These are phyloP conservation scores for Coffea canephora DNA, from an alignment of 257 asterid genomes.

Conservation along the genomic window DNA sequence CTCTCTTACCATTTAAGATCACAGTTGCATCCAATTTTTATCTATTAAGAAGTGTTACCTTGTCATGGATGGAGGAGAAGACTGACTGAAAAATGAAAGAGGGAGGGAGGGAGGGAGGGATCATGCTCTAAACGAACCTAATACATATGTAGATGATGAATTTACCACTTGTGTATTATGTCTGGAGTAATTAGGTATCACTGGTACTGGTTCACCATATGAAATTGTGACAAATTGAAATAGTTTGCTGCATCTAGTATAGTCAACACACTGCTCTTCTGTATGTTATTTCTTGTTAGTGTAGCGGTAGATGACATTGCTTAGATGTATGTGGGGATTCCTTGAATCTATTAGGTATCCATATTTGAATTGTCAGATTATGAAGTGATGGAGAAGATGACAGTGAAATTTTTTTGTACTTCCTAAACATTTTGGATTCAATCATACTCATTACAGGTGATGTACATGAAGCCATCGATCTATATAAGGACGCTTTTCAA, in stretches of 20 bases:
- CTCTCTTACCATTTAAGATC: not conserved
- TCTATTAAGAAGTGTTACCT: not conserved
- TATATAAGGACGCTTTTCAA: conserved; percentile 58
- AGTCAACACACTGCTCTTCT: not conserved
- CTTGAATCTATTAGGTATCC: not conserved
- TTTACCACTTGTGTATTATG: not conserved
- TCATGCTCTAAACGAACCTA: not conserved
- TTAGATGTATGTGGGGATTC: not conserved
- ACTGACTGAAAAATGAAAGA: not conserved
- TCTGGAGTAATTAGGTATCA: not conserved
- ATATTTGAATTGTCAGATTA: conserved; percentile 4
- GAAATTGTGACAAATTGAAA: not conserved
- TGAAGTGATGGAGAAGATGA: conserved; percentile 48
- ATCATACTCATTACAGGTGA: conserved; percentile 43
- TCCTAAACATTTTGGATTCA: not conserved
- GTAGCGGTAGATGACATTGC: not conserved
- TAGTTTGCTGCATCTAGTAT: not conserved
- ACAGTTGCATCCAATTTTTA: not conserved
- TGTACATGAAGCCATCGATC: conserved; percentile 66
- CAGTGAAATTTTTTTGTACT: not conserved
- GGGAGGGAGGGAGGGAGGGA: too few relatives aligned
- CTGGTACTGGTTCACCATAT: not conserved
- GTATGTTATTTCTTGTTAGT: not conserved
- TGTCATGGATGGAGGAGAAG: not conserved
- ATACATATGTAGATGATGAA: not conserved